Percentiles rank a stretch among this genome's conserved stretches.
These are phyloP conservation scores for Moesziomyces sp. DNA, from an alignment of 1,284 basidiomycete genomes.

Conservation along the genomic window DNA sequence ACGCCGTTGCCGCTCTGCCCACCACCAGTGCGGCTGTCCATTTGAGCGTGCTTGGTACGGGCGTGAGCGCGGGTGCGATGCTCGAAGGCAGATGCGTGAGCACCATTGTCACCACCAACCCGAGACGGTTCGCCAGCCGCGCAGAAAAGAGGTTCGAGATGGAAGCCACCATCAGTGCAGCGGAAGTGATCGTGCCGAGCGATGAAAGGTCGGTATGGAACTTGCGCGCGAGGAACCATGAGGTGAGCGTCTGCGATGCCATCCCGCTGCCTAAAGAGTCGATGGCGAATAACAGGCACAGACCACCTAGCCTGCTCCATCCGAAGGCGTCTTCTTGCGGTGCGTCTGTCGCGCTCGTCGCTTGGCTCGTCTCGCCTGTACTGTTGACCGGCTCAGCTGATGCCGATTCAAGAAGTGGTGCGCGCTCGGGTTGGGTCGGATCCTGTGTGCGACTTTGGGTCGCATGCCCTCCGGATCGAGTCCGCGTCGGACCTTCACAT, in stretches of 20 bases:
- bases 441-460: background rate
- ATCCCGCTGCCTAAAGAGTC: slow-evolving; percentile 26
- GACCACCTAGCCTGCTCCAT: slow-evolving; percentile 2
- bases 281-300: slow-evolving; percentile 28
- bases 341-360: too few relatives aligned
- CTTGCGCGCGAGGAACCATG: slow-evolving; percentile 29
- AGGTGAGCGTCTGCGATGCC: slow-evolving; percentile 24
- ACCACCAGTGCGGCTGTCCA: slow-evolving; percentile 21
- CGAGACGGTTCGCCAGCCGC: slow-evolving; percentile 13
- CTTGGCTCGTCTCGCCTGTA: too few relatives aligned
- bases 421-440: slow-evolving; percentile 3
- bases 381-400: too few relatives aligned
- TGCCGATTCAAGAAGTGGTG: slow-evolving; percentile 5
- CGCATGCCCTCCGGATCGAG: background rate
- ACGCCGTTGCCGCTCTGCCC: slow-evolving; percentile 15
- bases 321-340: slow-evolving; percentile 2
- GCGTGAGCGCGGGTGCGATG: slow-evolving; percentile 13
- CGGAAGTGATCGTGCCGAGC: slow-evolving; percentile 16
- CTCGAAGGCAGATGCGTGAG: slow-evolving; percentile 25
- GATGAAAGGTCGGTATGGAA: slow-evolving; percentile 23
- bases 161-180: slow-evolving; percentile 19
- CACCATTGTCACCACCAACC: slow-evolving; percentile 20
- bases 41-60: slow-evolving; percentile 3
- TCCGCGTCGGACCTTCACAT: too few relatives aligned
- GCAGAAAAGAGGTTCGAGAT: slow-evolving; percentile 33